These are phyloP conservation scores for Harringtonia lauricola DNA, from an alignment of 2,329 filamentous ascomycete genomes.

Conservation along the genomic window DNA sequence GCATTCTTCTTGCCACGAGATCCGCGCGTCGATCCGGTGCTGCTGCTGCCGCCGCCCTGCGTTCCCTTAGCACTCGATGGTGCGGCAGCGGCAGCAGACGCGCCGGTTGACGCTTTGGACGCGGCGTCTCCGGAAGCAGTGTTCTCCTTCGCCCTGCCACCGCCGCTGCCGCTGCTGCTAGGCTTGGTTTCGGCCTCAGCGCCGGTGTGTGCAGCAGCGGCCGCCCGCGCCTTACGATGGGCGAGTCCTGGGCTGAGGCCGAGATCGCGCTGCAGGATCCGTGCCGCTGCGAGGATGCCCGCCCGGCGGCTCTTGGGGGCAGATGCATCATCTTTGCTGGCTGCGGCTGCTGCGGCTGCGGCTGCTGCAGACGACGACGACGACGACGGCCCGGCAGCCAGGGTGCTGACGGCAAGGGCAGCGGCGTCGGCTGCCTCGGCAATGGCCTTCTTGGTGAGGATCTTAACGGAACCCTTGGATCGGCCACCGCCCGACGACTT, in stretches of 20 bases:
- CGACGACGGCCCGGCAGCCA: constrained; percentile 45
- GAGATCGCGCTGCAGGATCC: constrained; percentile 54
- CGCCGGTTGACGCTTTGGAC: not conserved
- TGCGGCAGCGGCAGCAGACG: not conserved
- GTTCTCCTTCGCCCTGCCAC: not conserved
- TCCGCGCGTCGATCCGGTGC: not conserved
- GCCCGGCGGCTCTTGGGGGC: constrained; percentile 43
- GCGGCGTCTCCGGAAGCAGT: not conserved
- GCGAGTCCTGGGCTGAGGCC: constrained; percentile 53
- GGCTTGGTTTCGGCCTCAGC: constrained; percentile 3
- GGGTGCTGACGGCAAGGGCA: constrained; percentile 27
- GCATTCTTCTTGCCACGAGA: constrained; percentile 12
- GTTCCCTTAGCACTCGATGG: no score
- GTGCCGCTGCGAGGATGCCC: constrained; percentile 52
- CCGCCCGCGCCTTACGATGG: constrained; percentile 42
- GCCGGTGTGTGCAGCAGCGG: constrained; percentile 38
- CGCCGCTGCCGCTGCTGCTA: not conserved
- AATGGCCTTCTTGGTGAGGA: constrained; percentile 48
- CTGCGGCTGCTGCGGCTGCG: constrained; percentile 23
- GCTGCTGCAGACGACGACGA: constrained; percentile 34
- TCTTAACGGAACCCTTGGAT: constrained; percentile 49
- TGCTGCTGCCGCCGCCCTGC: not conserved
- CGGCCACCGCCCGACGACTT: constrained; percentile 31
- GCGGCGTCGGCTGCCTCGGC: constrained; percentile 37
- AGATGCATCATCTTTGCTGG: constrained; percentile 19